Conservation (phyloP, 331 rosid species). For the Arachis monticola region DNA sequence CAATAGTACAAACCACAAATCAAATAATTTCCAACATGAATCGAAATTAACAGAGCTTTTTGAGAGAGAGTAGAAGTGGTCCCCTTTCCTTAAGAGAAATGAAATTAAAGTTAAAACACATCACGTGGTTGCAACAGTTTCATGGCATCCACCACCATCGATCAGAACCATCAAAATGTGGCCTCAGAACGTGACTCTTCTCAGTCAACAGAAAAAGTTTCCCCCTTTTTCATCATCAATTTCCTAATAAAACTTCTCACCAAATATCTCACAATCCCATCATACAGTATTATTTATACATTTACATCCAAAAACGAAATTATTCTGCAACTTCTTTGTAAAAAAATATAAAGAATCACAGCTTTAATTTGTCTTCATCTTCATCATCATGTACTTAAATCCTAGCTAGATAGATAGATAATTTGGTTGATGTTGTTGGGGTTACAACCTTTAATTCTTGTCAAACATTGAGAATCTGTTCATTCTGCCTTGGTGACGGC, state of each 20-base stretch:
- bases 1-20: slow-evolving; percentile 37
- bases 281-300: slow-evolving; percentile 30
- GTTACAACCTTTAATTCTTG: not conserved
- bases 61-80: slow-evolving; percentile 55
- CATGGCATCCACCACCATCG: slow-evolving; percentile 41
- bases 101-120: slow-evolving; percentile 52
- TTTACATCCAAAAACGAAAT: slow-evolving; percentile 24
- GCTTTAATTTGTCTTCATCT: not conserved
- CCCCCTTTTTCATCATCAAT: slow-evolving; percentile 28
- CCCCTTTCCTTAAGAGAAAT: slow-evolving; percentile 54
- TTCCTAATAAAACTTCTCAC: slow-evolving; percentile 41
- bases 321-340: slow-evolving; percentile 38
- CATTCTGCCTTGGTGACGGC: no score
- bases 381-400: slow-evolving; percentile 16
- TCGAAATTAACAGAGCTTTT: no score
- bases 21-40: slow-evolving; percentile 36
- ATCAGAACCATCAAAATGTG: not conserved
- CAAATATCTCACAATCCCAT: not conserved
- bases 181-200: slow-evolving; percentile 43
- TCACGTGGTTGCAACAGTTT: slow-evolving; percentile 71
- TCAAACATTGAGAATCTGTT: slow-evolving; percentile 61
- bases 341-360: slow-evolving; percentile 43
- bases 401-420: slow-evolving; percentile 43
- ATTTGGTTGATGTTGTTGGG: not conserved
- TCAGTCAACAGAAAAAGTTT: slow-evolving; percentile 6